phyloP scores from a whole-genome alignment of 306 rosid species.

The Ammopiptanthus mongolicus region DNA sequence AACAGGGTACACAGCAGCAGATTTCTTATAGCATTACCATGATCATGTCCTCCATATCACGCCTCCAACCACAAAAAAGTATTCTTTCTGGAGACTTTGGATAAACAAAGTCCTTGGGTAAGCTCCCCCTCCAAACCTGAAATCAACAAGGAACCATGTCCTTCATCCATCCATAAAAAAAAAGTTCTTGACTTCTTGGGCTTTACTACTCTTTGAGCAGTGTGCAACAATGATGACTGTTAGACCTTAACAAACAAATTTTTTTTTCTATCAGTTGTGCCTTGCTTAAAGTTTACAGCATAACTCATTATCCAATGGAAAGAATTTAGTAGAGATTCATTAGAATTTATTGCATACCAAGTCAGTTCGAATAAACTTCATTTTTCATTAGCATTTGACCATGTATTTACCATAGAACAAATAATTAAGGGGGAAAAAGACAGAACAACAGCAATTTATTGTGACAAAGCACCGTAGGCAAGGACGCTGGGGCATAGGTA shows the following conservation, averaged over 20 bases:
- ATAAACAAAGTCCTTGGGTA: constrained; percentile 71
- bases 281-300: too few species aligned
- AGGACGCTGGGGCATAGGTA: constrained; percentile 69
- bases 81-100: constrained; percentile 76
- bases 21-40: constrained; percentile 57
- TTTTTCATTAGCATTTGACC: too few species aligned
- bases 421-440: not conserved
- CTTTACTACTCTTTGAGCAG: constrained; percentile 40
- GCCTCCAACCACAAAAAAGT: constrained; percentile 92
- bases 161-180: constrained; percentile 46
- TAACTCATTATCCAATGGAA: too few species aligned
- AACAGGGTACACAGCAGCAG: constrained; percentile 25
- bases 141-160: constrained; percentile 49
- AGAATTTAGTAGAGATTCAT: too few species aligned
- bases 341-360: too few species aligned
- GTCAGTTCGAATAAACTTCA: too few species aligned
- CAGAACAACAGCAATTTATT: constrained; percentile 15
- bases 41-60: constrained; percentile 96
- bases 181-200: constrained; percentile 30
- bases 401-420: constrained; percentile 12
- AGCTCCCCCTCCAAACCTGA: constrained; percentile 93
- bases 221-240: too few species aligned
- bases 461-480: constrained; percentile 68
- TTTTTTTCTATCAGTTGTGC: too few species aligned
- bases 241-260: too few species aligned